Evolutionary conservation across 1,139 yeast species (phyloP).

Genomic region (Zhuliangozyma blackwelliae): DNA sequence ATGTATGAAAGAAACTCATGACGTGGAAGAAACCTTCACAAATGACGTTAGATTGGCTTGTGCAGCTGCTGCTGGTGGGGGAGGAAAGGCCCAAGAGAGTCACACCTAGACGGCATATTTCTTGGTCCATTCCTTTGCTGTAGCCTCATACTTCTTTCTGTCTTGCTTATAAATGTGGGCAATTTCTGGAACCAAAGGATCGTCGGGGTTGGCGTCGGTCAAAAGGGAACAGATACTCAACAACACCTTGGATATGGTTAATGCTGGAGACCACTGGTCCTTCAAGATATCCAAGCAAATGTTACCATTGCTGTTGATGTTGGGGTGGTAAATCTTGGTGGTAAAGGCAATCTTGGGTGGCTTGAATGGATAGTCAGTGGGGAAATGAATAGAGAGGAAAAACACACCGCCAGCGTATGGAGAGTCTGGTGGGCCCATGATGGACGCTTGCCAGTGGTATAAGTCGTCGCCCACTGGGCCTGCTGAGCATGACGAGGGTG

Average conservation of each 20-base stretch:
- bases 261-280: constrained; percentile 91
- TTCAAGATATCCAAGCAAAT: constrained; percentile 81
- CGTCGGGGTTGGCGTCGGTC: constrained; percentile 98
- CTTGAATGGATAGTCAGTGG: constrained; percentile 92
- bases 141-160: constrained; percentile 90
- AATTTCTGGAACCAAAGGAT: constrained; percentile 97
- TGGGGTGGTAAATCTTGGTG: constrained; percentile 87
- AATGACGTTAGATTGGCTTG: no score
- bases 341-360: constrained; percentile 92
- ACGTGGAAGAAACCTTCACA: background rate
- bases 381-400: constrained; percentile 87
- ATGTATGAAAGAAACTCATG: background rate
- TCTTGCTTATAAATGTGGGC: constrained; percentile 96
- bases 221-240: constrained; percentile 84
- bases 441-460: constrained; percentile 96
- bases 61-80: no score
- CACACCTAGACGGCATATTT: constrained; percentile 87
- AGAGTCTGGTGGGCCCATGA: constrained; percentile 93
- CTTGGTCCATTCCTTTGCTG: constrained; percentile 98
- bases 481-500: constrained; percentile 98
- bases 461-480: constrained; percentile 98
- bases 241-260: constrained; percentile 84
- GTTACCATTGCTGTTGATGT: constrained; percentile 84
- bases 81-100: background rate
- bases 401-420: constrained; percentile 94